Evolutionary conservation across 371 early-diverging fungal genomes (phyloP), one percentile per base, ranked within the genome.

Genomic region (Fennellomyces sp.): DNA sequence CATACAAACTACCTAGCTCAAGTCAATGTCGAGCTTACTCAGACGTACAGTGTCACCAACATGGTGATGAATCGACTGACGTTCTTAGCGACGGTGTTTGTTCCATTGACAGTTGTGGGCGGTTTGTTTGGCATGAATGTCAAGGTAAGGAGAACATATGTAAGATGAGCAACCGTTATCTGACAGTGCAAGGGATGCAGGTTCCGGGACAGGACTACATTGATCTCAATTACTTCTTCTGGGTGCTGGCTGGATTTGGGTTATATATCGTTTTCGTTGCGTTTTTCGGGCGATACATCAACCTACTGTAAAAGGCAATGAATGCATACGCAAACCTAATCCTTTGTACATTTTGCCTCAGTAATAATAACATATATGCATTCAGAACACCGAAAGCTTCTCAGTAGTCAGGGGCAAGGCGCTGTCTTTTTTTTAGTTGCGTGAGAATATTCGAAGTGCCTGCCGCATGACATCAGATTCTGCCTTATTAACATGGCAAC

Each of bases 61-160:
- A 85, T 76, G 49, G 93, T 93, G 0, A 91, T 94, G 61, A 89
- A 91, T 61, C 81, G 87, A 47, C 79, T 95, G 72, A 93, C 45
- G 3, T 45, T 45, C 12, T 25, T 94, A 38, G 94, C 93, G 0
- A 81, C 85, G 2, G 87, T 94, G 3, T 78, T 94, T 51, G 80
- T 95, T n/a, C 96, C 96, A 12, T 77, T 97, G 63, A 95, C 96
- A 31, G 67, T 98, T 15, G 81, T 95, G 15, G 87, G 96, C 5
- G 81, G 88, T 75, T 66, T 88, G 23, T 88, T 82, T 77, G 88
- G 88, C 31, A 88, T 88, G 75, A 79, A 76, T 57, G 73, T 77
- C 25, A 27, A 58, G 21, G 73, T 66, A 59, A 54, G 31, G n/a
- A 38, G 39, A 3, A 17, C 10, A 25, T n/a, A n/a, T 26, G 2